Evolutionary conservation across 2,329 filamentous ascomycete species (phyloP).

Genomic region (Thermoascus crustaceus): DNA sequence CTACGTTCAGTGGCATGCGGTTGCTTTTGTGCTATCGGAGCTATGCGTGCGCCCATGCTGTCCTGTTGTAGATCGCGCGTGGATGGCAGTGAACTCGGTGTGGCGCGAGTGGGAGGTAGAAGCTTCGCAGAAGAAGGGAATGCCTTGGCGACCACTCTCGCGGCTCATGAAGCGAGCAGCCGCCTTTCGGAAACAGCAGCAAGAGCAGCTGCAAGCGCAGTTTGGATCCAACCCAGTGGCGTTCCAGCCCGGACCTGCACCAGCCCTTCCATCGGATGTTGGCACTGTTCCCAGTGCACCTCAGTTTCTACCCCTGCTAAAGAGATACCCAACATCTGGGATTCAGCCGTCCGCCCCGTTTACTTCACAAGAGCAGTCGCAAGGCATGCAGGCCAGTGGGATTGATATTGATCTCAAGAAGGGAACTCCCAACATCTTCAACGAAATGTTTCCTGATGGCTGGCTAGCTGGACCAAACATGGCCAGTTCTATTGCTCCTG

Average conservation of each 20-base stretch:
- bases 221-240: conserved; percentile 10
- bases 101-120: conserved; percentile 31
- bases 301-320: not conserved
- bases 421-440: not conserved
- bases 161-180: conserved; percentile 54
- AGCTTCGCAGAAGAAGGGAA: conserved; percentile 41
- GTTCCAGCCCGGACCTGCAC: not conserved
- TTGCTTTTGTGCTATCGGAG: conserved; percentile 54
- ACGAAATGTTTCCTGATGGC: not conserved
- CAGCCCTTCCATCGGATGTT: not conserved
- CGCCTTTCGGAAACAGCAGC: conserved; percentile 45
- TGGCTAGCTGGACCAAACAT: not conserved
- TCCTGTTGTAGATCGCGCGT: conserved; percentile 52
- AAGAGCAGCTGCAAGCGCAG: conserved; percentile 18
- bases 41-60: conserved; percentile 50
- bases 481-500: not conserved
- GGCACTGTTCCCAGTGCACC: not conserved
- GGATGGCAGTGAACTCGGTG: conserved; percentile 46
- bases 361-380: not conserved
- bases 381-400: not conserved
- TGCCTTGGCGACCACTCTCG: conserved; percentile 56
- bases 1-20: conserved; percentile 58
- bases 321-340: not conserved
- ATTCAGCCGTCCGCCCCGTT: not conserved
- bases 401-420: not conserved